These are phyloP conservation scores for Epichloe amarillans DNA, from an alignment of 2,329 filamentous ascomycete genomes.

Conservation along the genomic window DNA sequence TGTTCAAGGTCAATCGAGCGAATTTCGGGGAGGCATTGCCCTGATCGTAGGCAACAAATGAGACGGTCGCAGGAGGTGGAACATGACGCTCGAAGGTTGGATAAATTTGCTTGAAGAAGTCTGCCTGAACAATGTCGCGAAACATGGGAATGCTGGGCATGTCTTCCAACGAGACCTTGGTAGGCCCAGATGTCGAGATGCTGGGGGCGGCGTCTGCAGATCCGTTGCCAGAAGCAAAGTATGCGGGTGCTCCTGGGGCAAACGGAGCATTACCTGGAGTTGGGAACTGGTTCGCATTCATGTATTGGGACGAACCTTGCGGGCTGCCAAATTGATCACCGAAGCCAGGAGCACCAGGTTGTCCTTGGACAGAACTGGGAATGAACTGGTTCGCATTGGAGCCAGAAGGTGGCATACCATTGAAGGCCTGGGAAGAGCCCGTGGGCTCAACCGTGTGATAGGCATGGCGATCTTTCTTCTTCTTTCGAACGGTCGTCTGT, in stretches of 20 bases:
- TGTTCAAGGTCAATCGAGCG: conserved; percentile 82
- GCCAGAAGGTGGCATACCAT: conserved; percentile 48
- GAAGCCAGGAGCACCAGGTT: conserved; percentile 15
- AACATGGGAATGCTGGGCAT: conserved; percentile 82
- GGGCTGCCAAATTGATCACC: conserved; percentile 33
- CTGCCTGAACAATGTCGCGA: conserved; percentile 67
- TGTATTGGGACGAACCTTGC: conserved; percentile 28
- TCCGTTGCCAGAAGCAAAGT: conserved; percentile 12
- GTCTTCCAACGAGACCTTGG: conserved; percentile 74
- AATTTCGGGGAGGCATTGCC: conserved; percentile 97
- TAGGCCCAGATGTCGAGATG: conserved; percentile 19
- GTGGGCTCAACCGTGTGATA: conserved; percentile 73
- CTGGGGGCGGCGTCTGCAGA: conserved; percentile 18
- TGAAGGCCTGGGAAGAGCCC: conserved; percentile 55
- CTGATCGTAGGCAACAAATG: conserved; percentile 90
- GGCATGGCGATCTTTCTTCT: conserved; percentile 93
- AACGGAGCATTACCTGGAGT: conserved; percentile 37
- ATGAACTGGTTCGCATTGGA: conserved; percentile 32
- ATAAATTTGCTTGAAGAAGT: conserved; percentile 79
- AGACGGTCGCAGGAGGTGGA: conserved; percentile 74
- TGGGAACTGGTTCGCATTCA: conserved; percentile 43
- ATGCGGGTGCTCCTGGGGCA: conserved; percentile 13
- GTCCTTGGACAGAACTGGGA: conserved; percentile 14
- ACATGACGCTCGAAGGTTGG: conserved; percentile 92
- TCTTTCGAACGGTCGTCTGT: conserved; percentile 43